Evolutionary conservation across 805 yeast genomes (phyloP).

Genomic region (Pichia sporocuriosa): DNA sequence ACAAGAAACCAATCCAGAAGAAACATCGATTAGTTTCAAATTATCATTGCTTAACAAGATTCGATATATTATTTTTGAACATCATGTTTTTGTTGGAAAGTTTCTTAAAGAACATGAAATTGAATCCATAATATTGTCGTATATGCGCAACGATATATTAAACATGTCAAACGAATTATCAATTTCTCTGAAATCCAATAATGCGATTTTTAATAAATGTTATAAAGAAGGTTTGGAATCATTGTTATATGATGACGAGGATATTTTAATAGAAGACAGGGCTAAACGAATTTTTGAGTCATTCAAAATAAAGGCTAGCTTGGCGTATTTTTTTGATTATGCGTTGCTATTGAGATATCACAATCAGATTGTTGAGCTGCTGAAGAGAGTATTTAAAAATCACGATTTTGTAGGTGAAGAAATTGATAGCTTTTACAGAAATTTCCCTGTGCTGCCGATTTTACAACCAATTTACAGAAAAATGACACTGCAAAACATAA

Average conservation of each 20-base stretch:
- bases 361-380: constrained; percentile 3
- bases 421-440: constrained; percentile 20
- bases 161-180: background rate
- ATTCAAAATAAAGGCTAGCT: background rate
- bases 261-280: background rate
- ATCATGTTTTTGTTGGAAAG: constrained; percentile 4
- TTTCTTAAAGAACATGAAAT: constrained; percentile 1
- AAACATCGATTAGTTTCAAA: constrained; percentile 7
- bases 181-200: constrained; percentile 2
- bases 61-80: constrained; percentile 4
- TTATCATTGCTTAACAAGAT: constrained; percentile 7
- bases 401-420: constrained; percentile 5
- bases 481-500: constrained; percentile 6
- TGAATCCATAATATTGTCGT: background rate
- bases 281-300: background rate
- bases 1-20: background rate
- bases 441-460: constrained; percentile 25
- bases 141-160: background rate
- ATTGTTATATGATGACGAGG: background rate
- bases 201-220: background rate
- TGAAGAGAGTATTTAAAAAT: constrained; percentile 9
- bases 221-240: constrained; percentile 2
- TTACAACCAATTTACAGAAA: constrained; percentile 18
- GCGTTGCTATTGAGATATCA: constrained; percentile 5
- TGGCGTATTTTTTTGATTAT: constrained; percentile 6